Conservation (phyloP, 768 basidiomycete genomes). For the Mycena albidolilacea region DNA sequence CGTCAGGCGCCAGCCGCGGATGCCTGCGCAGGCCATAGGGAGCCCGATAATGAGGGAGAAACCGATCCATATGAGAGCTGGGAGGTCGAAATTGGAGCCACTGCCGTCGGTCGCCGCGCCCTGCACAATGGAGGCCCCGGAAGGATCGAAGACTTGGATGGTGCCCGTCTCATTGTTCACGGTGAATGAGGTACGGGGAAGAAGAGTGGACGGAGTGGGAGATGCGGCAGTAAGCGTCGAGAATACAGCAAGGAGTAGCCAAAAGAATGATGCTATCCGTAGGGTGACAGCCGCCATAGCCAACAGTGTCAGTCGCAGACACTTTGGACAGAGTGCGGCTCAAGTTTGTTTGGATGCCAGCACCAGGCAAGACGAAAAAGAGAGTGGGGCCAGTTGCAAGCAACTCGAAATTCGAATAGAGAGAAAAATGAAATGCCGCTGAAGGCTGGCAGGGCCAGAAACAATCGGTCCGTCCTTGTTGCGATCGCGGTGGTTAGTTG, state of each 20-base stretch:
- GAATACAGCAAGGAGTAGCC: slow-evolving; percentile 28
- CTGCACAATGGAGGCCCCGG: slow-evolving; percentile 64
- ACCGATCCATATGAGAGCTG: slow-evolving; percentile 72
- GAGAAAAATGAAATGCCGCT: slow-evolving; percentile 9
- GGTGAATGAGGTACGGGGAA: slow-evolving; percentile 26
- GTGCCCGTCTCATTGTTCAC: slow-evolving; percentile 56
- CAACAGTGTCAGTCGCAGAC: slow-evolving; percentile 19
- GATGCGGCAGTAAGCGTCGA: slow-evolving; percentile 24
- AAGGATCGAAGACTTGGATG: slow-evolving; percentile 59
- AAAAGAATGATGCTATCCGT: slow-evolving; percentile 35
- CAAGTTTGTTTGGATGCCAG: slow-evolving; percentile 26
- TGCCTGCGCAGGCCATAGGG: slow-evolving; percentile 69
- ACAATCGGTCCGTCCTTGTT: neutral
- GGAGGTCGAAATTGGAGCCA: slow-evolving; percentile 61
- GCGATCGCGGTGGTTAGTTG: neutral
- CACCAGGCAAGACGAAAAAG: slow-evolving; percentile 24
- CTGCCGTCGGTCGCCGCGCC: slow-evolving; percentile 72
- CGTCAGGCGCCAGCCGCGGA: slow-evolving; percentile 70
- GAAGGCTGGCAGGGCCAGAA: neutral
- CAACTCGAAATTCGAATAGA: slow-evolving; percentile 1
- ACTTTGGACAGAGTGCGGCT: slow-evolving; percentile 9
- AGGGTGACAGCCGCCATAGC: slow-evolving; percentile 29
- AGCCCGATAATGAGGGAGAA: slow-evolving; percentile 67
- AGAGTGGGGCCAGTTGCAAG: slow-evolving; percentile 13
- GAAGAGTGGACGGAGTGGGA: slow-evolving; percentile 22